Conservation (phyloP, 139 green algal species). For the Tetradesmus obliquus region DNA sequence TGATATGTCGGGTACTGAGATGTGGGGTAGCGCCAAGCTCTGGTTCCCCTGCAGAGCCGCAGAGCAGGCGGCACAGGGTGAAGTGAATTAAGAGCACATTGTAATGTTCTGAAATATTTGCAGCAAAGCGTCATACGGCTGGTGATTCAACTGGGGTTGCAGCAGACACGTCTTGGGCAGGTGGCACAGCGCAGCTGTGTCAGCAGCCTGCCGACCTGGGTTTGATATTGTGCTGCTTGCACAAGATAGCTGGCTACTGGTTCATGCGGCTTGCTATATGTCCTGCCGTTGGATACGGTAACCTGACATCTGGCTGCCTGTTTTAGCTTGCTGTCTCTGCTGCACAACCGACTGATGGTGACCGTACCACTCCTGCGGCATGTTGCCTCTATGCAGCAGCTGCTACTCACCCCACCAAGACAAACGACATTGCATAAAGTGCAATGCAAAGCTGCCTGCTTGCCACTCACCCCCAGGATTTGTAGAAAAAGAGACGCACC, state of each 20-base stretch:
- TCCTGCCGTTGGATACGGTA: no score
- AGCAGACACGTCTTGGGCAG: no score
- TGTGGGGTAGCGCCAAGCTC: slow-evolving; percentile 77
- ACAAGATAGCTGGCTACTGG: no score
- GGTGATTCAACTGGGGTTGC: neutral
- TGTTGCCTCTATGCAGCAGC: neutral
- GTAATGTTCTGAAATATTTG: neutral
- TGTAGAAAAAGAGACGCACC: slow-evolving; percentile 79
- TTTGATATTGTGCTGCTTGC: no score
- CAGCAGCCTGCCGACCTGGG: no score
- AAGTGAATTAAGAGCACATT: neutral
- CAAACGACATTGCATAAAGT: neutral
- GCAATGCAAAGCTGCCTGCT: neutral
- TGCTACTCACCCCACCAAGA: neutral
- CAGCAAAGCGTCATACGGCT: neutral
- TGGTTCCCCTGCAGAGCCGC: slow-evolving; percentile 63
- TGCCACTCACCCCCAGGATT: slow-evolving; percentile 63
- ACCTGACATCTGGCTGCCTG: no score
- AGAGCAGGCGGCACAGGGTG: neutral
- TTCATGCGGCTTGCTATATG: no score
- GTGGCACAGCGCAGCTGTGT: no score
- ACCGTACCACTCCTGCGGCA: neutral
- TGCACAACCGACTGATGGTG: no score
- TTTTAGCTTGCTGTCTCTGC: no score
- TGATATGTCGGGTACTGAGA: slow-evolving; percentile 74